Base-by-base conservation (phyloP, 352 stramenopile species). In the Pythium chondricola region DNA sequence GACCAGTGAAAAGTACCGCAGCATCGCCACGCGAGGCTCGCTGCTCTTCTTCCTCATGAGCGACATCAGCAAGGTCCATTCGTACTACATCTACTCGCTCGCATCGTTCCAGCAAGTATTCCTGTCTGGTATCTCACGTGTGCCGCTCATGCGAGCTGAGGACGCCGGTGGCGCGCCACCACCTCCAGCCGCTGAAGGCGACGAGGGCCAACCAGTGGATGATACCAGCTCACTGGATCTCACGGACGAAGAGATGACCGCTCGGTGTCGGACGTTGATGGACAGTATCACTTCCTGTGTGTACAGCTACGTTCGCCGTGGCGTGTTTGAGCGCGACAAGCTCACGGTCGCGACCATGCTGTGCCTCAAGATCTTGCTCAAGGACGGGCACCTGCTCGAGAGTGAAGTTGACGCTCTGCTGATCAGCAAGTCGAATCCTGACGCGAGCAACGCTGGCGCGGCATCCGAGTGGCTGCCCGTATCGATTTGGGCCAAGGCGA, bases 41-140 rank as follows among this genome's bases (percentile, higher is more conserved):
- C 58, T 98, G 50, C 70, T 98, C 3, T 98, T 98, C 74, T 98
- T 98, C 80, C 62, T 98, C 25, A 97, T 98, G 91, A 98, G 97
- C 64, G 87, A 97, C 47, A 93, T 98, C 53, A 89, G 85, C 61
- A 98, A 98, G 67, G 90, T 98, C 17, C 93, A 98, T 52, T 96
- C 87, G 41, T 98, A 98, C 71, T 98, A 98, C 65, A 97, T 98
- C 54, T 98, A 98, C 61, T 97, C 87, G 26, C 84, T 98, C 10
- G 91, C 87, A 18, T 93, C 91, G 2, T 98, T 98, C 80, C 93
- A 97, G 48, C 85, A 94, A 43, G 93, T 98, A 16, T 97, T 98
- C 60, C 80, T 98, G 36, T 94, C 93, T 25, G 94, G 89, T 21
- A 98, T 98, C 43, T 96, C 97, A 47, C 73, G 78, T 4, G 88